Evolutionary conservation across 371 early-diverging fungal genomes (phyloP).

Genomic region (Haplosporangium sp.): DNA sequence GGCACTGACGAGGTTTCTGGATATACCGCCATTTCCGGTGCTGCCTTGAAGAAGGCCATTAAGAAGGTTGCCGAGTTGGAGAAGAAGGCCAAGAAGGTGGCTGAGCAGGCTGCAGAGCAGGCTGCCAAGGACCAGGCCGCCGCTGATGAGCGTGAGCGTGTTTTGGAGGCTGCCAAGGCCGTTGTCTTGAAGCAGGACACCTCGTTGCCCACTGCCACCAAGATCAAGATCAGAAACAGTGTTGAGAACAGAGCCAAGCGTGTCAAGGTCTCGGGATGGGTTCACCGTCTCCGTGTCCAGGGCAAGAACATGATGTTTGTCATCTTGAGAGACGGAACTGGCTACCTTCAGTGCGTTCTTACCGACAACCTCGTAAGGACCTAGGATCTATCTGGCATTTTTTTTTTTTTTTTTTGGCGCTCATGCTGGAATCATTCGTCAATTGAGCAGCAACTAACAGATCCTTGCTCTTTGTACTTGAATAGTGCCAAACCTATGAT

Average conservation of each 20-base stretch:
- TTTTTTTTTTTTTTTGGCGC: not conserved
- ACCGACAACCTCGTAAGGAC: conserved; percentile 81
- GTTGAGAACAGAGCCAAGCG: conserved; percentile 80
- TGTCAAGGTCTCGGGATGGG: conserved; percentile 95
- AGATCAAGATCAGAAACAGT: conserved; percentile 86
- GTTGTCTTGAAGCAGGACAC: conserved; percentile 83
- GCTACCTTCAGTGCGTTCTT: conserved; percentile 94
- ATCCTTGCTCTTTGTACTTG: not conserved
- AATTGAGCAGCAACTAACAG: not conserved
- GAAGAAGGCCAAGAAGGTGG: conserved; percentile 78
- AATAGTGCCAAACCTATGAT: conserved; percentile 93
- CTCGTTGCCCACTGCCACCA: conserved; percentile 79
- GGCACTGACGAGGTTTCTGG: conserved; percentile 62
- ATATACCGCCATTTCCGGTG: conserved; percentile 83
- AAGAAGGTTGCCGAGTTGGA: conserved; percentile 78
- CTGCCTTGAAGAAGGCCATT: conserved; percentile 94
- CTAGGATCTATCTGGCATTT: not conserved
- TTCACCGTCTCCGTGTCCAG: conserved; percentile 94
- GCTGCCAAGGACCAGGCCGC: conserved; percentile 75
- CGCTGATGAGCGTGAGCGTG: conserved; percentile 79
- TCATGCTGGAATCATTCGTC: not conserved
- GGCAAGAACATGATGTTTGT: conserved; percentile 97
- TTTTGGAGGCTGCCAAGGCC: conserved; percentile 87
- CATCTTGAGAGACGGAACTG: conserved; percentile 95
- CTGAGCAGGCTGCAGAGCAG: conserved; percentile 75